phyloP scores from a whole-genome alignment of 805 yeast genomes.

The Maudiozyma pseudohumilis region DNA sequence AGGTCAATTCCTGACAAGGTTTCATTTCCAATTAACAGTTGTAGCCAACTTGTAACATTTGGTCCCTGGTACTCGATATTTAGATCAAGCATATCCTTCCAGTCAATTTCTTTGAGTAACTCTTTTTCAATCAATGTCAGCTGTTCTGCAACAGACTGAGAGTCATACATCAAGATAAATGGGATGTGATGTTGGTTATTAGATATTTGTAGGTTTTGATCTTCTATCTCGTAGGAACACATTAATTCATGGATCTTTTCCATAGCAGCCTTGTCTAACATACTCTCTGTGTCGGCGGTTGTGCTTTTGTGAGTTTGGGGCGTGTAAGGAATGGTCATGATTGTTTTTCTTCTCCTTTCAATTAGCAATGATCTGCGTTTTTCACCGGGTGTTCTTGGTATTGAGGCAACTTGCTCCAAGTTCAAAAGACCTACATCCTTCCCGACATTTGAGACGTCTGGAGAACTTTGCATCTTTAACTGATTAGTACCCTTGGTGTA shows the following conservation, averaged over 20 bases:
- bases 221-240: slow-evolving; percentile 18
- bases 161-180: slow-evolving; percentile 64
- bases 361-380: slow-evolving; percentile 28
- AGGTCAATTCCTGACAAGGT: slow-evolving; percentile 65
- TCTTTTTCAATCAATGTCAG: slow-evolving; percentile 83
- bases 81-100: slow-evolving; percentile 78
- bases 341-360: slow-evolving; percentile 33
- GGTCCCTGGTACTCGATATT: slow-evolving; percentile 59
- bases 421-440: slow-evolving; percentile 15
- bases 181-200: slow-evolving; percentile 58
- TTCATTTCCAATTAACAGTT: slow-evolving; percentile 50
- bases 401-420: slow-evolving; percentile 7
- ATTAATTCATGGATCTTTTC: slow-evolving; percentile 18
- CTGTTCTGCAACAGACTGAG: slow-evolving; percentile 63
- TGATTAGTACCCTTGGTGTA: slow-evolving; percentile 14
- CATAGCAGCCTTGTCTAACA: slow-evolving; percentile 7
- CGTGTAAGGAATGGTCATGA: slow-evolving; percentile 28
- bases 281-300: slow-evolving; percentile 5
- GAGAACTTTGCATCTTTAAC: slow-evolving; percentile 8
- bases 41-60: slow-evolving; percentile 78
- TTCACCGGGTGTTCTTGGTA: slow-evolving; percentile 11
- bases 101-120: slow-evolving; percentile 73
- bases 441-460: slow-evolving; percentile 11
- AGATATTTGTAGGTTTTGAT: slow-evolving; percentile 16
- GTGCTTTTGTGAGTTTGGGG: slow-evolving; percentile 11